Conservation (phyloP, 1,284 basidiomycete species). For the Trametes versicolor region DNA sequence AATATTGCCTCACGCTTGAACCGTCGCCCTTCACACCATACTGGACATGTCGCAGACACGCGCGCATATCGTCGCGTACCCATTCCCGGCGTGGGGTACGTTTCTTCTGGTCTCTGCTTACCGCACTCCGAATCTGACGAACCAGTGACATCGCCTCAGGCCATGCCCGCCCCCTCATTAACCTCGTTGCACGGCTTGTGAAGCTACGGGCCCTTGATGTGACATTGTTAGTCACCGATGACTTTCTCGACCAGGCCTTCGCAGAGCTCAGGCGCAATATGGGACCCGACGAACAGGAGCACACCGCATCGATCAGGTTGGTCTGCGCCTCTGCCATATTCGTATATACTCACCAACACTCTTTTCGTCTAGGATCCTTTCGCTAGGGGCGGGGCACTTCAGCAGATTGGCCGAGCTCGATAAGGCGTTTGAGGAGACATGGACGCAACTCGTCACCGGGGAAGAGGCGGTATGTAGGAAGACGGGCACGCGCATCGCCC, state of each 20-base stretch:
- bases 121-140: background rate
- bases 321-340: background rate
- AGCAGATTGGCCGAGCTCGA: background rate
- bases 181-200: slow-evolving; percentile 11
- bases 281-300: background rate
- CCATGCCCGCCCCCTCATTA: slow-evolving; percentile 17
- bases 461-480: slow-evolving; percentile 9
- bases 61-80: slow-evolving; percentile 10
- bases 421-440: background rate
- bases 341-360: background rate
- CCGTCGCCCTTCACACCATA: background rate
- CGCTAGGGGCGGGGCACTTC: slow-evolving; percentile 8
- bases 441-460: slow-evolving; percentile 3
- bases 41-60: background rate
- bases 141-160: background rate
- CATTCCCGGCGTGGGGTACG: slow-evolving; percentile 18
- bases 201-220: background rate
- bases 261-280: slow-evolving; percentile 8
- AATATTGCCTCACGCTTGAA: background rate
- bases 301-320: slow-evolving; percentile 3
- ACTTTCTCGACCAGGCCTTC: slow-evolving; percentile 2
- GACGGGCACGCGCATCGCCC: background rate
- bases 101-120: background rate
- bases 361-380: slow-evolving; percentile 2
- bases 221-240: slow-evolving; percentile 5